Percentiles rank a stretch among this genome's conserved stretches.
These are phyloP conservation scores for Ustilago cynodontis DNA, from an alignment of 1,284 basidiomycete genomes.

Conservation along the genomic window DNA sequence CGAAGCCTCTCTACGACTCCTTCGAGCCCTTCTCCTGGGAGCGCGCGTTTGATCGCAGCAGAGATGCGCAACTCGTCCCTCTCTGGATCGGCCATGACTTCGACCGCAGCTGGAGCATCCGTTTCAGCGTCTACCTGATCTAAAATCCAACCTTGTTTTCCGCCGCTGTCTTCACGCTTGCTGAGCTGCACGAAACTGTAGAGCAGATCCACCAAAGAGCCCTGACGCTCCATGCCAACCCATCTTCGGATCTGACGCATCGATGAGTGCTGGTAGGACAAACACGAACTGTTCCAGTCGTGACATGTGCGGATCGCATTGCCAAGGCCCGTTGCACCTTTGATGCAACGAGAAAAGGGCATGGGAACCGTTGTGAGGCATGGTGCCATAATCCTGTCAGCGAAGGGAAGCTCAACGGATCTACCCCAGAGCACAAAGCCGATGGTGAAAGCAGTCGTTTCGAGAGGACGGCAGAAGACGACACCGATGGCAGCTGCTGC, in stretches of 20 bases:
- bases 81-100: conserved; percentile 7
- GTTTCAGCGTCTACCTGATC: conserved; percentile 17
- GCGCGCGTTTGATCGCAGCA: conserved; percentile 1
- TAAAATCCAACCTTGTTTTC: conserved; percentile 3
- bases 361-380: too few species aligned
- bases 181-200: conserved; percentile 20
- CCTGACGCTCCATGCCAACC: conserved; percentile 16
- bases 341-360: too few species aligned
- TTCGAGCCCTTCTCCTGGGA: conserved; percentile 12
- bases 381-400: conserved; percentile 7
- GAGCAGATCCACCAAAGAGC: conserved; percentile 11
- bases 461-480: conserved; percentile 5
- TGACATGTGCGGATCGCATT: conserved; percentile 9
- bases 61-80: conserved; percentile 23
- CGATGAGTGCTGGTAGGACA: conserved; percentile 18
- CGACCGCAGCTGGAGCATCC: conserved; percentile 20
- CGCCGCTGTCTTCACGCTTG: not conserved
- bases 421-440: conserved; percentile 20
- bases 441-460: conserved; percentile 12
- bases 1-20: conserved; percentile 6
- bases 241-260: conserved; percentile 21
- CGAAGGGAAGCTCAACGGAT: conserved; percentile 10
- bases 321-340: not conserved
- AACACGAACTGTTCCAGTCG: conserved; percentile 17
- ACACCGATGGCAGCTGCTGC: conserved; percentile 11